phyloP scores from a whole-genome alignment of 257 asterid species.

The Linderniella brevidens region DNA sequence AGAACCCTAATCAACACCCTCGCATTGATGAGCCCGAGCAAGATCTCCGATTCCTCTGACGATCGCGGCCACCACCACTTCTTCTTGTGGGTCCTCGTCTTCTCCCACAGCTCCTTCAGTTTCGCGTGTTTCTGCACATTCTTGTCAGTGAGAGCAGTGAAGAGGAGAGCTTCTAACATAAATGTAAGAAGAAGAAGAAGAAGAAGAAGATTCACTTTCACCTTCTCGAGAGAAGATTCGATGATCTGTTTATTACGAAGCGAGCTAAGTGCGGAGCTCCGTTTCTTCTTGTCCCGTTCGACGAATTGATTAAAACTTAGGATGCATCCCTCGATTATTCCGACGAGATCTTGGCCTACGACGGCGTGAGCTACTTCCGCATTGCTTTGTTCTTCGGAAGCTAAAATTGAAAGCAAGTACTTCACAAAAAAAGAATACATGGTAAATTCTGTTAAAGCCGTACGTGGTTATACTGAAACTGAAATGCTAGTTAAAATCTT shows the following conservation, averaged over 20 bases:
- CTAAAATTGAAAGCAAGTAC: conserved; percentile 18
- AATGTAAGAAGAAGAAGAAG: no score
- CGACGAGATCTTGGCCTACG: conserved; percentile 40
- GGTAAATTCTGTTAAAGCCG: no score
- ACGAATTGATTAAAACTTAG: conserved; percentile 52
- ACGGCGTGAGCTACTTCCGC: conserved; percentile 28
- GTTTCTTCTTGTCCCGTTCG: conserved; percentile 62
- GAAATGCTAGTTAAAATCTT: no score
- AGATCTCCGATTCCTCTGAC: conserved; percentile 37
- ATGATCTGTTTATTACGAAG: conserved; percentile 39
- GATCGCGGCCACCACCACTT: conserved; percentile 38
- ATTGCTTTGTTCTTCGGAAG: conserved; percentile 45
- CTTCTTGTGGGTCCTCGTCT: conserved; percentile 44
- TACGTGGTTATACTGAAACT: no score
- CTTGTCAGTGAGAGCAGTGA: neutral
- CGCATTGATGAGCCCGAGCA: conserved; percentile 57
- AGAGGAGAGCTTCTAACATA: neutral
- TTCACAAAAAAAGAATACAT: neutral
- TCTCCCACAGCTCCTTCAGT: conserved; percentile 67
- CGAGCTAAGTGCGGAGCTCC: conserved; percentile 30
- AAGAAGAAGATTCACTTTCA: conserved; percentile 3
- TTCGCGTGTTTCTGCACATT: conserved; percentile 56
- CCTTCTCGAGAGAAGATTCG: conserved; percentile 71
- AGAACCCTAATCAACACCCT: conserved; percentile 53
- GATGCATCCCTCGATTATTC: conserved; percentile 58